phyloP scores from a whole-genome alignment of 495 filamentous ascomycete species.

The Cenococcum geophilum region DNA sequence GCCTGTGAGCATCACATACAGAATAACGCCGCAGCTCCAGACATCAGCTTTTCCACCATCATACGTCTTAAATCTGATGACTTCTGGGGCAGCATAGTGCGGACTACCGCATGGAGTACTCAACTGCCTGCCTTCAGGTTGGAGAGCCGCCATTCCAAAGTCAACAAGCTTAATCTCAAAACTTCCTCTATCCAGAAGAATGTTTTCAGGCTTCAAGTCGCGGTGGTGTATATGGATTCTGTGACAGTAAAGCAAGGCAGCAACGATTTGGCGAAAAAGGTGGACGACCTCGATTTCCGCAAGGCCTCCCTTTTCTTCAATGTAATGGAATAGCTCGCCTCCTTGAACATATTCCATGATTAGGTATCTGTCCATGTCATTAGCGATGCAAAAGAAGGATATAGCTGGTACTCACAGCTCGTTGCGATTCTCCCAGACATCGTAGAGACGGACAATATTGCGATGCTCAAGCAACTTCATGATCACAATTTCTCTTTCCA shows the following conservation, averaged over 20 bases:
- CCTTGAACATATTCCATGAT: slow-evolving; percentile 91
- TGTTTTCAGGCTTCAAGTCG: slow-evolving; percentile 96
- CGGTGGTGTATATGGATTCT: slow-evolving; percentile 91
- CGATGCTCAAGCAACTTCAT: slow-evolving; percentile 94
- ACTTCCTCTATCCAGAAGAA: slow-evolving; percentile 64
- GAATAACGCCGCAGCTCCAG: slow-evolving; percentile 90
- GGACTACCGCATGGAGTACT: slow-evolving; percentile 91
- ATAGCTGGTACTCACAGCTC: slow-evolving; percentile 64
- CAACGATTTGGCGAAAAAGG: slow-evolving; percentile 87
- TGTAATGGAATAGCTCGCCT: slow-evolving; percentile 83
- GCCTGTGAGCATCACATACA: slow-evolving; percentile 76
- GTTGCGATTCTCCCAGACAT: slow-evolving; percentile 92
- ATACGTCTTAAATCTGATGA: slow-evolving; percentile 66
- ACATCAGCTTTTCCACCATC: slow-evolving; percentile 80
- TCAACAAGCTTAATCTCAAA: slow-evolving; percentile 82
- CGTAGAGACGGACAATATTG: slow-evolving; percentile 83
- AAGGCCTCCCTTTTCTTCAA: slow-evolving; percentile 60
- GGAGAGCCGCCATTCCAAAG: slow-evolving; percentile 94
- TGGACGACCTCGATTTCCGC: slow-evolving; percentile 72
- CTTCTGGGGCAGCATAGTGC: slow-evolving; percentile 91
- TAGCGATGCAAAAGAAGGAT: neutral
- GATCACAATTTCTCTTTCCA: slow-evolving; percentile 89
- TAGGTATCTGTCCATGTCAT: slow-evolving; percentile 63
- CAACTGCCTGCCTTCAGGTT: slow-evolving; percentile 68
- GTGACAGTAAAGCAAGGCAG: slow-evolving; percentile 87